These are phyloP conservation scores for Knufia petricola DNA, from an alignment of 2,329 filamentous ascomycete species.

Conservation along the genomic window DNA sequence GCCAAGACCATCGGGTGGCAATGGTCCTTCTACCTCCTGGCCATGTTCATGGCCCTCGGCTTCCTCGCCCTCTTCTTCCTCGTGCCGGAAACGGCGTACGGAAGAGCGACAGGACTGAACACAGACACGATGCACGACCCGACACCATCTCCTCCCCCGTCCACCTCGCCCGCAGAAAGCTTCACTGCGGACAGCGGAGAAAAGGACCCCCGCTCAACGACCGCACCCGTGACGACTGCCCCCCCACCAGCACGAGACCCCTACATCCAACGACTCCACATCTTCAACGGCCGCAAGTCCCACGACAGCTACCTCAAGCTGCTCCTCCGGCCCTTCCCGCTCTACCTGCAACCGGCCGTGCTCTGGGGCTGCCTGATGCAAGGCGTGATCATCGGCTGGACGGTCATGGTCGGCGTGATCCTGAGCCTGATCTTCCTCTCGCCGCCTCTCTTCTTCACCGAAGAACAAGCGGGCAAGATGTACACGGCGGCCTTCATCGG, in stretches of 20 bases:
- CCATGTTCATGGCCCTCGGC: conserved; percentile 66
- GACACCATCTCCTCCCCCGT: conserved; percentile 47
- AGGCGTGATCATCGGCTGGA: conserved; percentile 89
- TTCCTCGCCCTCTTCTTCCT: conserved; percentile 66
- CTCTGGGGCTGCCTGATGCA: conserved; percentile 74
- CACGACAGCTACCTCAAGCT: conserved; percentile 61
- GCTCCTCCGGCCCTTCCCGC: conserved; percentile 63
- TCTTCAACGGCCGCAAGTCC: conserved; percentile 75
- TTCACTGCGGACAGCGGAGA: conserved; percentile 13
- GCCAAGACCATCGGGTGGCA: conserved; percentile 61
- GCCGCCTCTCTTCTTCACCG: conserved; percentile 69
- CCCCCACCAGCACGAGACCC: conserved; percentile 37
- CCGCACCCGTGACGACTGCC: background rate
- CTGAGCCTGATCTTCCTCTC: conserved; percentile 73
- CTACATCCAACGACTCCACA: conserved; percentile 51
- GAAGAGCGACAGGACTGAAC: conserved; percentile 57
- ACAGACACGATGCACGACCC: conserved; percentile 45
- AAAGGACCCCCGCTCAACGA: conserved; percentile 10
- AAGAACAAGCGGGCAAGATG: conserved; percentile 73
- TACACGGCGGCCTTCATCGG: conserved; percentile 82
- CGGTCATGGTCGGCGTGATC: conserved; percentile 80
- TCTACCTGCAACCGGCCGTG: conserved; percentile 77
- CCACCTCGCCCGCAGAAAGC: conserved; percentile 13
- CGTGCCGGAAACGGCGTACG: conserved; percentile 76
- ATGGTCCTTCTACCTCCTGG: conserved; percentile 81